Evolutionary conservation across 2,329 filamentous ascomycete genomes (phyloP).

Genomic region (Cladophialophora chaetospira): DNA sequence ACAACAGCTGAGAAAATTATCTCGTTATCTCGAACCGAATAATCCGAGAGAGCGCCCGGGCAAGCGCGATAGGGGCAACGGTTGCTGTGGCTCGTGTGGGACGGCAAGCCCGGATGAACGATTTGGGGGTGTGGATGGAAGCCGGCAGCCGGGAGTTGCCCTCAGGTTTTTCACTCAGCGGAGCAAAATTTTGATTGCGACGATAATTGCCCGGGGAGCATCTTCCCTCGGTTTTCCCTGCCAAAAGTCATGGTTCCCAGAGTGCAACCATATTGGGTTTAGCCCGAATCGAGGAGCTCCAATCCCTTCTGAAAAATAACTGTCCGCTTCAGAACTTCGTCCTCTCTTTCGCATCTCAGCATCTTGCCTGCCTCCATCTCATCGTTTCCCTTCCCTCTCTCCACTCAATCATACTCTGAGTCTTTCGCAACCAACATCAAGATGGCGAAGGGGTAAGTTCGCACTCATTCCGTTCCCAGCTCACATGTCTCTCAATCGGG

Average conservation of each 20-base stretch:
- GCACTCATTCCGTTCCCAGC: neutral
- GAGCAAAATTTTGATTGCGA: constrained; percentile 25
- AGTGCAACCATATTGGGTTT: constrained; percentile 19
- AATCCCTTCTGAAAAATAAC: constrained; percentile 30
- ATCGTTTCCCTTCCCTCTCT: constrained; percentile 41
- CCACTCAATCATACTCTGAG: constrained; percentile 37
- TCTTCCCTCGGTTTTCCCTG: no score
- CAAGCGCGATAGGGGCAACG: constrained; percentile 14
- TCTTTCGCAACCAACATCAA: constrained; percentile 39
- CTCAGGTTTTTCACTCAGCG: constrained; percentile 13
- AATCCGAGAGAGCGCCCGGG: neutral
- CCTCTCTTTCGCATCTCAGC: constrained; percentile 37
- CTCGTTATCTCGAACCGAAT: neutral
- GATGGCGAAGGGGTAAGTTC: constrained; percentile 45
- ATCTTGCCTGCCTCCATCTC: constrained; percentile 33
- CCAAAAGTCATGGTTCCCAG: no score
- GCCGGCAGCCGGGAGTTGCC: neutral
- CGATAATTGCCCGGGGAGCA: constrained; percentile 27
- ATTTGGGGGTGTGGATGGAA: neutral
- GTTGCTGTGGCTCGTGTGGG: constrained; percentile 5
- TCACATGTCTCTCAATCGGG: neutral
- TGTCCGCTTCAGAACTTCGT: constrained; percentile 39
- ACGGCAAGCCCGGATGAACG: neutral
- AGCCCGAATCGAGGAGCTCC: constrained; percentile 22
- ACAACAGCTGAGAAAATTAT: constrained; percentile 5